Base-by-base conservation (phyloP, 2,329 filamentous ascomycete genomes). In the Blastomyces silverae region DNA sequence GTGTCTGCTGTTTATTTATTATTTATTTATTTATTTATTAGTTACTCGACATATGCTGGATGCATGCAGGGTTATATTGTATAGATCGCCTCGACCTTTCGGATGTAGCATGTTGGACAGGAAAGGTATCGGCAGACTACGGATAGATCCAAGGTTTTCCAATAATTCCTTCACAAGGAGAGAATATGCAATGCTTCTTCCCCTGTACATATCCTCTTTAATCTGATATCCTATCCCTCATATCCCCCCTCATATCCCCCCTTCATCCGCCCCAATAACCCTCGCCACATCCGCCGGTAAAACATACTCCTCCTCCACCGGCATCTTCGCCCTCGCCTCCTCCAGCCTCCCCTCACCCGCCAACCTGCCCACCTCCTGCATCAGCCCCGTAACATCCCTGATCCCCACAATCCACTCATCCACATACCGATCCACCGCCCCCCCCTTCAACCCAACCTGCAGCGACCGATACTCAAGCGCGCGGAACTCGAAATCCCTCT, bases 371-470 rank as follows among this genome's bases (percentile, higher is more conserved):
- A 87, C 71, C 65, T 77, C 71, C 60, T 76, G 74, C 62, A 84
- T 84, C 65, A 71, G 77, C 25, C 80, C 80, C 2, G 84, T 88
- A 2, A 87, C 83, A 76, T 87, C 85, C 63, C 83, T 79, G 64
- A 88, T 84, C 4, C 74, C 75, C 4, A 80, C 74, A 68, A 87
- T 83, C 78, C 82, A 82, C 53, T 83, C 76, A 48, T 79, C 75
- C 3, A 80, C 75, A 80, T 82, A 86, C 37, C 69, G 73, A 37
- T 73, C 72, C 44, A 80, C 79, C 62, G 84, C 68, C 0, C 71
- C 72, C 2, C 73, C 78, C 0, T 82, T 79, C n/a, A 87, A 80
- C 0, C 85, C 85, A 67, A 87, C 83, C 76, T 88, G 85, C 39
- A 88, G 84, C 70, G 83, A 86, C 53, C 85, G 76, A 70, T 84